Percentiles rank a stretch among this genome's conserved stretches.
These are phyloP conservation scores for Aspergillus ochraceus DNA, from an alignment of 2,329 filamentous ascomycete species.

Conservation along the genomic window DNA sequence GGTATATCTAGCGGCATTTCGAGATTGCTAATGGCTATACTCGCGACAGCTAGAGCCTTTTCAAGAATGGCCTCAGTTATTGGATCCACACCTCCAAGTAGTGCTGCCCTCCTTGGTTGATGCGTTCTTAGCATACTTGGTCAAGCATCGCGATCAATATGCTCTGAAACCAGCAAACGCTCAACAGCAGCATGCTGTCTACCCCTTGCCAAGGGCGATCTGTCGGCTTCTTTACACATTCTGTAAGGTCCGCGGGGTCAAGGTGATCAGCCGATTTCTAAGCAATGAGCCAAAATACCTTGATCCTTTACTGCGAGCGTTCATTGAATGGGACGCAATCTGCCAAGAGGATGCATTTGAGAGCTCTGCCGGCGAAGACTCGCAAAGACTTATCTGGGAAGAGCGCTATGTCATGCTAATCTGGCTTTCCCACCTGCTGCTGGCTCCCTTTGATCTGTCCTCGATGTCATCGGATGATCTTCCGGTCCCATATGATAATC, in stretches of 20 bases:
- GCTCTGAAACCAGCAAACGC: slow-evolving; percentile 31
- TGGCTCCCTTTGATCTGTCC: slow-evolving; percentile 86
- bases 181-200: slow-evolving; percentile 37
- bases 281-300: slow-evolving; percentile 86
- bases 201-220: slow-evolving; percentile 67
- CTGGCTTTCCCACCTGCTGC: slow-evolving; percentile 80
- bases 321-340: slow-evolving; percentile 59
- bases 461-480: slow-evolving; percentile 67
- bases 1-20: slow-evolving; percentile 1
- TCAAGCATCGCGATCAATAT: slow-evolving; percentile 44
- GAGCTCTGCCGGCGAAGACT: slow-evolving; percentile 17
- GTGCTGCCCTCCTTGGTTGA: slow-evolving; percentile 74
- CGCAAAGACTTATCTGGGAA: slow-evolving; percentile 68
- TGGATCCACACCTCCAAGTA: slow-evolving; percentile 77
- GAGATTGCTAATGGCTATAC: slow-evolving; percentile 1
- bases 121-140: slow-evolving; percentile 70
- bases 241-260: slow-evolving; percentile 91
- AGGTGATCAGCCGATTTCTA: slow-evolving; percentile 86
- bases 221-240: slow-evolving; percentile 82
- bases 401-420: slow-evolving; percentile 83
- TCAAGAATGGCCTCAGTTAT: slow-evolving; percentile 89
- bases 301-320: slow-evolving; percentile 72
- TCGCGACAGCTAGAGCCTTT: slow-evolving; percentile 71
- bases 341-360: slow-evolving; percentile 13
- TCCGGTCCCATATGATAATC: slow-evolving; percentile 35